These are phyloP conservation scores for Phycomyces blakesleeanus DNA, from an alignment of 192 early-diverging fungal genomes.

Conservation along the genomic window DNA sequence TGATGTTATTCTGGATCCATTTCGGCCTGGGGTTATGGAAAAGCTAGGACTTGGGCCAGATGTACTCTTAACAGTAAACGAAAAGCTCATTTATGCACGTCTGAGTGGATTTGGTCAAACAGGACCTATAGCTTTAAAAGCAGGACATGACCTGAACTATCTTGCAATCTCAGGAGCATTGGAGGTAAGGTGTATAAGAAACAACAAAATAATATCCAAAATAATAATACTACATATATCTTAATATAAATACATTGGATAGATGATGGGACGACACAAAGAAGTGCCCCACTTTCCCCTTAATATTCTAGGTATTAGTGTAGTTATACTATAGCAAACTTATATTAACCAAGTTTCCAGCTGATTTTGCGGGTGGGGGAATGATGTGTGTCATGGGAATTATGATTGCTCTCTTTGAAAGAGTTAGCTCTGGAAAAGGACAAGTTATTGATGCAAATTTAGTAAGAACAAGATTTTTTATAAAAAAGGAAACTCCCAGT, in stretches of 20 bases:
- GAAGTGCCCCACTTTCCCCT: constrained; percentile 44
- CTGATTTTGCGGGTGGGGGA: constrained; percentile 69
- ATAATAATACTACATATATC: constrained; percentile 1
- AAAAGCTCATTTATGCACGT: constrained; percentile 54
- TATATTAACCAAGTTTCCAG: constrained; percentile 19
- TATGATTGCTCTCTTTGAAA: constrained; percentile 56
- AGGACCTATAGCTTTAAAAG: constrained; percentile 47
- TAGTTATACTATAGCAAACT: too few species aligned
- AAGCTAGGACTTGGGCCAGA: constrained; percentile 60
- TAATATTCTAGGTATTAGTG: constrained; percentile 35
- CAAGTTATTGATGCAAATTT: constrained; percentile 63
- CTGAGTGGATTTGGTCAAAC: constrained; percentile 69
- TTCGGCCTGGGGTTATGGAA: constrained; percentile 69
- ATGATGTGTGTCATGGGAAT: constrained; percentile 62
- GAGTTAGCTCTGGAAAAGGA: constrained; percentile 55
- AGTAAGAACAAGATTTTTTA: too few species aligned
- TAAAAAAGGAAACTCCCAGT: too few species aligned
- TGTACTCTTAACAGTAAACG: constrained; percentile 49
- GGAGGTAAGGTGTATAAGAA: constrained; percentile 33
- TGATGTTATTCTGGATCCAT: constrained; percentile 66
- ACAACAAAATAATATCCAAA: background rate
- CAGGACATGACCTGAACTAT: constrained; percentile 70
- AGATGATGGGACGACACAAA: constrained; percentile 46
- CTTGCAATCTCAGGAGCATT: constrained; percentile 60
- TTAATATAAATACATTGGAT: background rate